Base-by-base conservation (phyloP, 768 basidiomycete species). In the Phylloporus arenicola region DNA sequence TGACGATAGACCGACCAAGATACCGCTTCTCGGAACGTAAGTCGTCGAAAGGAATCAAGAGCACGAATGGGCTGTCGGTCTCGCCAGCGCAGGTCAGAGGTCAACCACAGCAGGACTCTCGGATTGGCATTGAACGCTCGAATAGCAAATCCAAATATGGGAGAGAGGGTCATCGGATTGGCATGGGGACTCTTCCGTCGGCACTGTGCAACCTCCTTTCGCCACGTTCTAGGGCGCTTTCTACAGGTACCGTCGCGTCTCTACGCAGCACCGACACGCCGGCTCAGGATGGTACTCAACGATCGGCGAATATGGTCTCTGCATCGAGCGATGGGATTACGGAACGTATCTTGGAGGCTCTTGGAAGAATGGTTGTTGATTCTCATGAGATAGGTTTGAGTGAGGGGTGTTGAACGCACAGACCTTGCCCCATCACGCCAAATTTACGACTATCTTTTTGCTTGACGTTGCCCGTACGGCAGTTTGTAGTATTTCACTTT, bases 361-460 rank as follows among this genome's bases (percentile, higher is more conserved):
- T 66, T 34, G 64, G 38, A 25, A 64, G 57, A 44, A 65, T 65
- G 62, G 62, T 29, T 9, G 53, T 66, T 27, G 53, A 57, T 51
- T 41, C 52, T n/a, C 19, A n/a, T 49, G 40, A 55, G 41, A 25
- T 27, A 9, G 19, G 11, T 41, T 25, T 11, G 10, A 27, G 41
- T 42, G 16, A 10, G n/a, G 41, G 14, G 30, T 29, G 25, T 33
- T 16, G 6, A 14, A 19, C 37, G 34, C 34, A 19, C 20, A 16
- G 19, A n/a, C n/a, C n/a, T 14, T 16, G 43, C 16, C 29, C 9
- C 4, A 27, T 3, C 11, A 27, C 8, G 27, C 27, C 4, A 9
- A 5, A 27, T 27, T 40, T 20, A 3, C 9, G 13, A 33, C 33
- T 14, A 40, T 37, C 35, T 37, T 37, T 37, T 10, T n/a, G 35